Evolutionary conservation across 805 yeast genomes (phyloP), one percentile per base, ranked within the genome.

Genomic region (Metschnikowia koreensis): DNA sequence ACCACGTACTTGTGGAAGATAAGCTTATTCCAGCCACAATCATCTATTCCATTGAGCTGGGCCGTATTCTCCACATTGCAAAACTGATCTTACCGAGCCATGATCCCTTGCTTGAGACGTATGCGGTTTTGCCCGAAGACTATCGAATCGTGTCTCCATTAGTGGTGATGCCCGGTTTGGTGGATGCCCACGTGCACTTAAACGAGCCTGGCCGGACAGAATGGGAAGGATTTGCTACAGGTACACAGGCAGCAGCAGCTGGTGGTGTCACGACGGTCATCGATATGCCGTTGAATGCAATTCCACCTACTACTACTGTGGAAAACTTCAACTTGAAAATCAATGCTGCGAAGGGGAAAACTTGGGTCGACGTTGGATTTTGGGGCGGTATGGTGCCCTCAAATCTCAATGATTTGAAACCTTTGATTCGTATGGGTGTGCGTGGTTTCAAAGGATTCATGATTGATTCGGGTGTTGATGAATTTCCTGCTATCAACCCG

Each of bases 151-250:
- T 84, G 5, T 74, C 86, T 3, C 90, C 92, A 0, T 66, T 73
- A 17, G 81, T 80, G 33, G 77, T 92, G 11, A 73, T 93, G 74
- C 97, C 98, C 0, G 98, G 98, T 0, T 77, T 92, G 31, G 96
- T 92, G 4, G 98, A 92, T 64, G 81, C 96, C 6, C 98, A 92
- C 67, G 98, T 92, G 27, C 98, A 92, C 64, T 73, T 92, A 60
- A 93, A 93, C 67, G 98, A 93, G 63, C 97, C 98, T 0, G 98
- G 98, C n/a, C 75, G 97, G 60, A 92, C 97, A 1, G 97, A 91
- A 56, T 92, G 98, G 98, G 98, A 92, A 69, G 98, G 98, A 1
- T 92, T 93, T 66, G 96, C 84, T n/a, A 87, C 96, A 0, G 98
- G 98, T 0, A 92, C 98, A 0, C 85, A 86, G 65, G 88, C 97